Evolutionary conservation across 164 flowering plant species (phyloP), one percentile per base, ranked within the genome.

Genomic region (Pachysandra terminalis): DNA sequence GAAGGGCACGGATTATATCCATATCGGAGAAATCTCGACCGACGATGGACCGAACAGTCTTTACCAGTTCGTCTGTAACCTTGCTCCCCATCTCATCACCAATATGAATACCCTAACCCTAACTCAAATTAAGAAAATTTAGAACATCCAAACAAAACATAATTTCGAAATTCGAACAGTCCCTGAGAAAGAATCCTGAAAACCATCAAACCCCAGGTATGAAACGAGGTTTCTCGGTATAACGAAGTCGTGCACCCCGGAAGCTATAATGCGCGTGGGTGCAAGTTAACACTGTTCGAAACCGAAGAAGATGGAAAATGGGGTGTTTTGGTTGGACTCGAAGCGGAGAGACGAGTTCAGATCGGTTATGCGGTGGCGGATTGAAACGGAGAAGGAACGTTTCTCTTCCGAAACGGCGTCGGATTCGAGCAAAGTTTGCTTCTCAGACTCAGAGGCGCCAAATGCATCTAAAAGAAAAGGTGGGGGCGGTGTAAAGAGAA

Each of bases 1-100:
- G 97, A 49, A 95, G 87, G 9, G 98, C 97, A 28, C 99, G 88
- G 69, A 88, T 84, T 56, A 95, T 81, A 76, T 96, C 98, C 98
- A 93, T 96, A 27, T 90, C 87, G 16, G 98, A 77, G 74, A 77
- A 88, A 0, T 84, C 93, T 2, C 64, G 25, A 23, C 98, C 98
- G 40, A 96, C 86, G 23, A 96, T 68, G 1, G 98, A 78, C 57
- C 90, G 82, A 55, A 96, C 88, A 5, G 88, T 82, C 21, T 80
- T 68, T 5, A 91, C 23, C 17, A 82, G 76, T 45, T 88, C 95
- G 17, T 86, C 89, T 3, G 81, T 78, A 32, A 77, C 80, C 73
- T 87, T 91, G 63, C 63, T 84, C 69, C 83, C 90, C 97, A 89
- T 88, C 15, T 22, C 19, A 41, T 0, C 37, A 41, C 22, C 7